These are phyloP conservation scores for Marsdenia floribunda DNA, from an alignment of 257 asterid genomes.

Conservation along the genomic window DNA sequence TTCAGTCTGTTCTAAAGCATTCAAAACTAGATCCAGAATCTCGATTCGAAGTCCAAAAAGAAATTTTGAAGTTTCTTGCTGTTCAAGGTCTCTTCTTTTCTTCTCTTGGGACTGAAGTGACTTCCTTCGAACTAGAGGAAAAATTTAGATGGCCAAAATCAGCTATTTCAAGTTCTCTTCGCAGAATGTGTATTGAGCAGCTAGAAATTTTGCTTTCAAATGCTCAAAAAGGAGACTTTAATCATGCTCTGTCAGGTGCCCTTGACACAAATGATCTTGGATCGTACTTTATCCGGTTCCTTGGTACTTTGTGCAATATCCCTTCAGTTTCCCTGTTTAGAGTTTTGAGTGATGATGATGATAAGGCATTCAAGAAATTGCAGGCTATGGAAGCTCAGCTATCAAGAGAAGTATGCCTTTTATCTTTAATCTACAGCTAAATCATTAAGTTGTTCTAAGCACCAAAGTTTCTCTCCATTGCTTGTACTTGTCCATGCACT, in stretches of 20 bases:
- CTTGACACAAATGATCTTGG: constrained; percentile 81
- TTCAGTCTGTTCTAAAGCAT: constrained; percentile 62
- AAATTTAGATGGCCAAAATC: constrained; percentile 90
- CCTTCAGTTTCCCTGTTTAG: constrained; percentile 93
- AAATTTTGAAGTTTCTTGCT: constrained; percentile 79
- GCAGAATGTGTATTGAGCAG: constrained; percentile 89
- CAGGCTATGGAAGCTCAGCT: constrained; percentile 73
- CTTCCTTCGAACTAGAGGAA: constrained; percentile 90
- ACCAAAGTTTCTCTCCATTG: neutral
- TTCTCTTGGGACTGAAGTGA: constrained; percentile 91
- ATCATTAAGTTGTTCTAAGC: neutral
- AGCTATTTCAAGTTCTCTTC: constrained; percentile 59
- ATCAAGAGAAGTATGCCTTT: constrained; percentile 58
- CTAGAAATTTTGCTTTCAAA: constrained; percentile 72
- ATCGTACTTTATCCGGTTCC: constrained; percentile 72
- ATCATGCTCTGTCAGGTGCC: constrained; percentile 46
- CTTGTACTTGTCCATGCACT: neutral
- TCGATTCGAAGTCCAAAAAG: constrained; percentile 65
- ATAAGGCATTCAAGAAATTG: constrained; percentile 59
- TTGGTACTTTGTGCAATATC: constrained; percentile 62
- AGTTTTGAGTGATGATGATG: constrained; percentile 66
- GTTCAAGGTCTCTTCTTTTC: constrained; percentile 93
- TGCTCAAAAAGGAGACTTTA: constrained; percentile 75
- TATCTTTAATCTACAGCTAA: constrained; percentile 12
- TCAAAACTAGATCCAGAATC: constrained; percentile 67